Evolutionary conservation across 345 rosid genomes (phyloP).

Genomic region (Melaleuca quinquenervia): DNA sequence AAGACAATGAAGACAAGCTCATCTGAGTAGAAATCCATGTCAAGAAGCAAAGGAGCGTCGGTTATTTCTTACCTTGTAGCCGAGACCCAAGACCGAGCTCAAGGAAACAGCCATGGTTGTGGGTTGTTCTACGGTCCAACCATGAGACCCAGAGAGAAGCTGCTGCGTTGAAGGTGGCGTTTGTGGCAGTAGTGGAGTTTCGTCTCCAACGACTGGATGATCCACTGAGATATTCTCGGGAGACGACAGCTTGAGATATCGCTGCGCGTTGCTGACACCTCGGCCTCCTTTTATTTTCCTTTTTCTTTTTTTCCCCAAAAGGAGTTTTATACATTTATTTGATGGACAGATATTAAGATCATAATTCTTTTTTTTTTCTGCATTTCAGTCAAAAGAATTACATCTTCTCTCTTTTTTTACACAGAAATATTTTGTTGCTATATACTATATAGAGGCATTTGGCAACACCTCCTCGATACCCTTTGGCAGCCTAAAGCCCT

Average conservation of each 20-base stretch:
- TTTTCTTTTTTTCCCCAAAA: neutral
- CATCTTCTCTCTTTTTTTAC: neutral
- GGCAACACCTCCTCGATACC: no score
- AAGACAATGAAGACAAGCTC: neutral
- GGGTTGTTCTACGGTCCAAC: slow-evolving; percentile 1
- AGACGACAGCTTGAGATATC: neutral
- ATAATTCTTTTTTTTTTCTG: neutral
- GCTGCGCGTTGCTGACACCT: neutral
- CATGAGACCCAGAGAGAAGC: neutral
- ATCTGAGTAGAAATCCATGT: neutral
- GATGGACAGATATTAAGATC: neutral
- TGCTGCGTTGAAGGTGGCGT: neutral
- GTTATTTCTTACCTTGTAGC: slow-evolving; percentile 7
- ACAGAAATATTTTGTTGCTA: neutral
- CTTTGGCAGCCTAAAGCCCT: no score
- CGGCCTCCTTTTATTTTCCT: neutral
- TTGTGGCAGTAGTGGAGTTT: neutral
- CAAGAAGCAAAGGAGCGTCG: neutral
- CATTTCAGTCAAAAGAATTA: neutral
- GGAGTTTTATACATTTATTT: no score
- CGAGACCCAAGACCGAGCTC: slow-evolving; percentile 22
- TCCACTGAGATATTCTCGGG: neutral
- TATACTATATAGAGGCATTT: no score
- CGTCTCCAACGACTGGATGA: neutral
- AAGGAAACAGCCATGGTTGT: slow-evolving; percentile 23